phyloP scores from a whole-genome alignment of 495 filamentous ascomycete species.

The Tricharina praecox region DNA sequence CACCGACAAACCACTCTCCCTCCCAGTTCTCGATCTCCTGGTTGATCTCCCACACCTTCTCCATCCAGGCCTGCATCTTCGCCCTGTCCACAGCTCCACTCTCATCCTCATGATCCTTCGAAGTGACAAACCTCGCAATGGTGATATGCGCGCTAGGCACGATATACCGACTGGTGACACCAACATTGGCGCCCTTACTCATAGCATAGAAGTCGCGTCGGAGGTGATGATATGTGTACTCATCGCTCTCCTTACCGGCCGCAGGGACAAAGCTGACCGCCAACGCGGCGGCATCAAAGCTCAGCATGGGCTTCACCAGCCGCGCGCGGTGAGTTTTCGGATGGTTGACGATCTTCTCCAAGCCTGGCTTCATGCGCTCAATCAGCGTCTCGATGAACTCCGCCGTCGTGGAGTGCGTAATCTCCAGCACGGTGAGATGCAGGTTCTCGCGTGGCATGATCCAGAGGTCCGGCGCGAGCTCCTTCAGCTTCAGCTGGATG shows the following conservation, averaged over 20 bases:
- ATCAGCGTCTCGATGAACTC: conserved; percentile 45
- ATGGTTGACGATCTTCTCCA: conserved; percentile 41
- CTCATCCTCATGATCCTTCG: conserved; percentile 33
- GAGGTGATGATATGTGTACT: conserved; percentile 80
- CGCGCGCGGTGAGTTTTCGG: conserved; percentile 40
- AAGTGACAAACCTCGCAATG: conserved; percentile 53
- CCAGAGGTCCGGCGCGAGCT: conserved; percentile 68
- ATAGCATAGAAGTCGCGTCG: conserved; percentile 55
- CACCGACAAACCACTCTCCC: conserved; percentile 55
- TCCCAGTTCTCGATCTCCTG: conserved; percentile 37
- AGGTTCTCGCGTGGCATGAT: conserved; percentile 58
- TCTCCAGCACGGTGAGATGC: conserved; percentile 74
- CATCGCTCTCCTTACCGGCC: conserved; percentile 41
- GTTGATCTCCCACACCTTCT: conserved; percentile 61
- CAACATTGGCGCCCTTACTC: conserved; percentile 39
- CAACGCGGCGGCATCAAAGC: conserved; percentile 67
- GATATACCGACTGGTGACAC: conserved; percentile 56
- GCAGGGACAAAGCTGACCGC: conserved; percentile 76
- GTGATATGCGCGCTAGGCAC: conserved; percentile 82
- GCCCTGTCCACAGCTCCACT: conserved; percentile 23
- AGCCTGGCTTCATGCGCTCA: conserved; percentile 32
- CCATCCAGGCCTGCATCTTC: conserved; percentile 40
- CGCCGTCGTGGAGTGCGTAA: conserved; percentile 50
- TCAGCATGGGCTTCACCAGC: conserved; percentile 65
- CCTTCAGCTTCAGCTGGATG: conserved; percentile 48